Base-by-base conservation (phyloP, 73 alveolate genomes). In the Symbiodinium natans region DNA sequence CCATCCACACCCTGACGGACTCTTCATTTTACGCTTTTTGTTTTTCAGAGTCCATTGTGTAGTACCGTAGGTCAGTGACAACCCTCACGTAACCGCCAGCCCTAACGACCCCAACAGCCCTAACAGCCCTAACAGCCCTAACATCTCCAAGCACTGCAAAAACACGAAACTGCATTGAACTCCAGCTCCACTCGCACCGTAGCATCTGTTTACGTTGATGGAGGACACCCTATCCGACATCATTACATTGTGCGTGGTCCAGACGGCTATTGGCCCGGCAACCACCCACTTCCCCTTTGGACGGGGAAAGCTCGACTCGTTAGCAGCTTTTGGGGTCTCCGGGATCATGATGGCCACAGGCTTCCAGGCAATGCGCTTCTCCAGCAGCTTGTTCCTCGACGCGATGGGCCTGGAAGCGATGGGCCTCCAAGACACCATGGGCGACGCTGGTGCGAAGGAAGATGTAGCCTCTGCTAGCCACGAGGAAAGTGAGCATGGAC, bases 1-100 rank as follows among this genome's bases (percentile, higher is more conserved):
- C 95, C 46, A 38, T 80, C 86, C 95, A 88, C 34, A 88, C 95
- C 71, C 42, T 88, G 41, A 88, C 95, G 95, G 95, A 86, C 63
- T 21, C 75, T n/a, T n/a, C n/a, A n/a, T n/a, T n/a, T n/a, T n/a
- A n/a, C n/a, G n/a, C n/a, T n/a, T n/a, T n/a, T n/a, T n/a, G n/a
- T n/a, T n/a, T n/a, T n/a, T n/a, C n/a, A n/a, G n/a, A n/a, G n/a
- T n/a, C n/a, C n/a, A n/a, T n/a, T n/a, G n/a, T n/a, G n/a, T n/a
- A n/a, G n/a, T n/a, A n/a, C n/a, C n/a, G n/a, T n/a, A n/a, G n/a
- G n/a, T n/a, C n/a, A n/a, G n/a, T n/a, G n/a, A n/a, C n/a, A n/a
- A n/a, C n/a, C n/a, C n/a, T n/a, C n/a, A n/a, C n/a, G n/a, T n/a
- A n/a, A n/a, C n/a, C n/a, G n/a, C n/a, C n/a, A n/a, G n/a, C n/a